Percentiles rank a stretch among this genome's conserved stretches.
Evolutionary conservation across 2,329 filamentous ascomycete species (phyloP).

Genomic region (Penicillium thymicola): DNA sequence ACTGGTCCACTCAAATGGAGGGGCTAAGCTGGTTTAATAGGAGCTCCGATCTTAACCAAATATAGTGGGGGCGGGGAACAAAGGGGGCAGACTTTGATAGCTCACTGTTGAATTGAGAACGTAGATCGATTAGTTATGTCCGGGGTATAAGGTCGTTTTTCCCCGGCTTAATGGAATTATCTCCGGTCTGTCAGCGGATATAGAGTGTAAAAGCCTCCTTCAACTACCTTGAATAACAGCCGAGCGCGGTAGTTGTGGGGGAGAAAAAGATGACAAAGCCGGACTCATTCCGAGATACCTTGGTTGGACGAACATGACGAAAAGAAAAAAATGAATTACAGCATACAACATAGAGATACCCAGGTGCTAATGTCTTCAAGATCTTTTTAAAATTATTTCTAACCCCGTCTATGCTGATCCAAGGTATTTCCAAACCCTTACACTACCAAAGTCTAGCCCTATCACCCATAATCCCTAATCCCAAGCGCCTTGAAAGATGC

Average conservation of each 20-base stretch:
- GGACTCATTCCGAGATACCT: background rate
- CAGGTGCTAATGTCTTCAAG: background rate
- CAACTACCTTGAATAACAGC: slow-evolving; percentile 12
- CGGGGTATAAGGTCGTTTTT: background rate
- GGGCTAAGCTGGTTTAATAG: background rate
- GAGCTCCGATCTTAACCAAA: background rate
- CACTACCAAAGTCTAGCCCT: background rate
- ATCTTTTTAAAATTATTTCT: background rate
- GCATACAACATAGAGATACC: background rate
- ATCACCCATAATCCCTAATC: background rate
- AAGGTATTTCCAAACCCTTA: background rate
- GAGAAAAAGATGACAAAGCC: slow-evolving; percentile 1
- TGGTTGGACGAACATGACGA: background rate
- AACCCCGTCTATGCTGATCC: background rate
- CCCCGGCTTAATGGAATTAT: background rate
- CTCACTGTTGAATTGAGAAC: background rate
- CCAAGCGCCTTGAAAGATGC: slow-evolving; percentile 15
- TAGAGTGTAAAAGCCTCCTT: background rate
- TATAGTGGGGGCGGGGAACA: background rate
- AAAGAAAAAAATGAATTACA: background rate
- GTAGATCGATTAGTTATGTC: background rate
- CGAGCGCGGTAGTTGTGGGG: slow-evolving; percentile 10
- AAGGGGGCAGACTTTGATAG: background rate
- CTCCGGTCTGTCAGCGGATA: slow-evolving; percentile 7
- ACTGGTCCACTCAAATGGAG: background rate